A percentile compares a stretch with the other conserved stretches of the same genome.
Conservation (phyloP, 352 stramenopile genomes). For the Blastocystis sp. region DNA sequence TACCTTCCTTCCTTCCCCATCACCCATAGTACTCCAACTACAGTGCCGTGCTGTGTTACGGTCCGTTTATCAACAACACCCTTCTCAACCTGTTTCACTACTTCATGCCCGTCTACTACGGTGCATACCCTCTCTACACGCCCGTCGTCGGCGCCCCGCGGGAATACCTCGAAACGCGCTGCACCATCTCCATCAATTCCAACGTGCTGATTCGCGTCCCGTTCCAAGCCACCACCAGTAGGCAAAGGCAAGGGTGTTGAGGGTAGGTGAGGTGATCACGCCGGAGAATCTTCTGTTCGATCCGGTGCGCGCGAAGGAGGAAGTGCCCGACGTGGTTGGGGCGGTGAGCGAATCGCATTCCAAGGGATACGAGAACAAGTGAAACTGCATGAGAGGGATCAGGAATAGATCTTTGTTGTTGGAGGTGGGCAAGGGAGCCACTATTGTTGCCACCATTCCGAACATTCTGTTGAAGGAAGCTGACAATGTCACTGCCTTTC, state of each 20-base stretch:
- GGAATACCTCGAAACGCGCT: slow-evolving; percentile 38
- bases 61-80: slow-evolving; percentile 32
- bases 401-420: slow-evolving; percentile 22
- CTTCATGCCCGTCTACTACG: slow-evolving; percentile 58
- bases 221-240: slow-evolving; percentile 57
- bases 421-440: slow-evolving; percentile 26
- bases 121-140: slow-evolving; percentile 26
- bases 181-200: slow-evolving; percentile 25
- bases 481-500: slow-evolving; percentile 48
- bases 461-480: slow-evolving; percentile 55
- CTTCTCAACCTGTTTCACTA: slow-evolving; percentile 64
- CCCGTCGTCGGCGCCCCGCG: slow-evolving; percentile 28
- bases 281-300: slow-evolving; percentile 59
- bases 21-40: slow-evolving; percentile 62
- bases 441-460: slow-evolving; percentile 35
- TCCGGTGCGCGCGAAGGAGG: slow-evolving; percentile 13
- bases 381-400: background rate
- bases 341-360: background rate
- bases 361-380: slow-evolving; percentile 31
- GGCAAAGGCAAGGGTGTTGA: background rate
- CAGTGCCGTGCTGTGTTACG: slow-evolving; percentile 37
- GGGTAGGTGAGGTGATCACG: slow-evolving; percentile 46
- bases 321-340: background rate
- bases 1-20: too few relatives aligned
- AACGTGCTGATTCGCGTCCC: slow-evolving; percentile 43